phyloP scores from a whole-genome alignment of 2,329 filamentous ascomycete genomes.

The Neophaeococcomyces aloes region DNA sequence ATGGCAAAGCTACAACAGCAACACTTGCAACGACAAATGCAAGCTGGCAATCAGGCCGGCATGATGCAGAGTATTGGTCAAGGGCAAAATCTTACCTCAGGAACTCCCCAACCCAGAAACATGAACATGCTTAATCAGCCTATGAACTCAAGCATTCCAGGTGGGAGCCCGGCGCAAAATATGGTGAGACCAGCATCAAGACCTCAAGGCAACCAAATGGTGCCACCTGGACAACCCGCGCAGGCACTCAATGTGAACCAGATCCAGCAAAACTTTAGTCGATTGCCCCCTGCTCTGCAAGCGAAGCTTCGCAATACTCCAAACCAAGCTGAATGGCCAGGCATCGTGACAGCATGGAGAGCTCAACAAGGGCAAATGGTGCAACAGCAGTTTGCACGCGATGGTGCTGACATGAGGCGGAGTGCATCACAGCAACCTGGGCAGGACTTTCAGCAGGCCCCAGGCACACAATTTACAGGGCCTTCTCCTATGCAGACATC shows the following conservation, averaged over 20 bases:
- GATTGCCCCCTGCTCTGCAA: slow-evolving; percentile 17
- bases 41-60: slow-evolving; percentile 10
- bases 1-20: slow-evolving; percentile 33
- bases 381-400: slow-evolving; percentile 11
- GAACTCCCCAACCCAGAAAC: slow-evolving; percentile 31
- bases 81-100: slow-evolving; percentile 33
- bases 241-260: slow-evolving; percentile 15
- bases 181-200: slow-evolving; percentile 14
- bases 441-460: slow-evolving; percentile 13
- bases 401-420: slow-evolving; percentile 13
- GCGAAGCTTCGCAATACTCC: slow-evolving; percentile 13
- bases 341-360: slow-evolving; percentile 9
- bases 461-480: slow-evolving; percentile 11
- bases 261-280: slow-evolving; percentile 15
- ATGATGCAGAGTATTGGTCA: slow-evolving; percentile 29
- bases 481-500: slow-evolving; percentile 19
- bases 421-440: slow-evolving; percentile 21
- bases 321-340: slow-evolving; percentile 18
- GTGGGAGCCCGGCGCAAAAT: slow-evolving; percentile 13
- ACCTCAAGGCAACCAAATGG: slow-evolving; percentile 18
- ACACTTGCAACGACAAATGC: slow-evolving; percentile 28
- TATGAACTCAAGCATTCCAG: slow-evolving; percentile 24
- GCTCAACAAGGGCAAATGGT: slow-evolving; percentile 10
- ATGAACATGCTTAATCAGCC: slow-evolving; percentile 37
- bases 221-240: slow-evolving; percentile 9